These are phyloP conservation scores for Phytophthora idaei DNA, from an alignment of 352 stramenopile genomes.

Conservation along the genomic window DNA sequence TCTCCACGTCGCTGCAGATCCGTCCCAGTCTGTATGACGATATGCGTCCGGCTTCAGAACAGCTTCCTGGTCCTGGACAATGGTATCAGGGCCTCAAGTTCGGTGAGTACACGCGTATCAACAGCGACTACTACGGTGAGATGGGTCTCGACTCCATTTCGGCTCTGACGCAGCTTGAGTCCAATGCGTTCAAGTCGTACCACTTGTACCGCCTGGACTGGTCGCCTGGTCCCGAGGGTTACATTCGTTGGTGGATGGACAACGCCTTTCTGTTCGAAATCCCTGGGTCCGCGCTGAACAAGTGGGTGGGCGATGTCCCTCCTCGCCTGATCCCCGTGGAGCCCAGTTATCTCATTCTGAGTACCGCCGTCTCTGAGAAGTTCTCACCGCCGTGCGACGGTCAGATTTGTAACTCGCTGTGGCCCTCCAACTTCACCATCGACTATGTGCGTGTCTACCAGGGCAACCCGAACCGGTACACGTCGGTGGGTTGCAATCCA, in stretches of 20 bases:
- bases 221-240: constrained; percentile 90
- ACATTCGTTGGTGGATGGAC: constrained; percentile 95
- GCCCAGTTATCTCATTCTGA: constrained; percentile 97
- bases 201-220: constrained; percentile 97
- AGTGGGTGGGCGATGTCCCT: constrained; percentile 67
- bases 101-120: constrained; percentile 89
- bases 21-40: constrained; percentile 70
- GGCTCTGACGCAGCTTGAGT: constrained; percentile 91
- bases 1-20: constrained; percentile 96
- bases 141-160: constrained; percentile 94
- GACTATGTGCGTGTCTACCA: constrained; percentile 97
- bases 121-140: constrained; percentile 96
- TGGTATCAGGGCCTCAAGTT: constrained; percentile 93
- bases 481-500: constrained; percentile 94
- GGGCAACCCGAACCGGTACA: constrained; percentile 88
- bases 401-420: constrained; percentile 94
- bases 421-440: constrained; percentile 93
- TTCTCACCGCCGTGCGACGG: constrained; percentile 91
- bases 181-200: constrained; percentile 91
- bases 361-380: constrained; percentile 97
- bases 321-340: constrained; percentile 93
- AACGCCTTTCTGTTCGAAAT: constrained; percentile 95
- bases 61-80: constrained; percentile 63
- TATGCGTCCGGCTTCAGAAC: constrained; percentile 64
- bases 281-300: constrained; percentile 83